Base-by-base conservation (phyloP, 495 filamentous ascomycete species). In the Aspergillus nanangensis region DNA sequence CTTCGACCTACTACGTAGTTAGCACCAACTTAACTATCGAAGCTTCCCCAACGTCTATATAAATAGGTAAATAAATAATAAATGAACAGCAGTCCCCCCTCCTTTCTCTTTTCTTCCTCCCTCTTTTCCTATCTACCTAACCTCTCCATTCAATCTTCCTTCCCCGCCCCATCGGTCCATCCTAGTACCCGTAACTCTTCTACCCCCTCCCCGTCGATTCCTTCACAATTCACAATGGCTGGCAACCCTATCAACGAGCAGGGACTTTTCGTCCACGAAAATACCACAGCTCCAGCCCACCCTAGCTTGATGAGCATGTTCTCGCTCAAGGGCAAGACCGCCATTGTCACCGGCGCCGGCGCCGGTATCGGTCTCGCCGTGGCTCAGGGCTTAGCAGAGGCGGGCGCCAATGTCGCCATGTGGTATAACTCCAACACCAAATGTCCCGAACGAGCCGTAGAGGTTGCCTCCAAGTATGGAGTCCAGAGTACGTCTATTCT, bases 351-450 rank as follows among this genome's bases (percentile, higher is more conserved):
- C 4, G 90, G 90, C 24, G 86, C 87, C 18, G 87, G 78, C 21
- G 83, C 85, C 17, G 89, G 90, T 43, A 95, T 95, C 53, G 90
- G 90, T 24, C 70, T 87, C 4, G 77, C 79, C 8, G 80, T 93
- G 15, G 87, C 86, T n/a, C 71, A 90, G 29, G 86, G 76, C 15
- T 63, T 84, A 21, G 89, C 89, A 8, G 90, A 95, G 57, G 83
- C 87, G 18, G 90, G 90, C 29, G 88, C 90, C 27, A 89, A 95
- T 51, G 85, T 95, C 33, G 89, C 86, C 3, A 80, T 95, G 23
- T 92, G 86, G 83, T 95, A 90, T 56, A 88, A 89, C 58, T 79
- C 72, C 61, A 90, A 93, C 67, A 75, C 77, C 56, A 82, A 85
- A 51, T 82, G 84, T 7, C 47, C 81, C 32, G 77, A 83, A 35